A percentile compares a stretch with the other conserved stretches of the same genome.
These are phyloP conservation scores for Solanum phureja DNA, from an alignment of 257 asterid genomes.

Conservation along the genomic window DNA sequence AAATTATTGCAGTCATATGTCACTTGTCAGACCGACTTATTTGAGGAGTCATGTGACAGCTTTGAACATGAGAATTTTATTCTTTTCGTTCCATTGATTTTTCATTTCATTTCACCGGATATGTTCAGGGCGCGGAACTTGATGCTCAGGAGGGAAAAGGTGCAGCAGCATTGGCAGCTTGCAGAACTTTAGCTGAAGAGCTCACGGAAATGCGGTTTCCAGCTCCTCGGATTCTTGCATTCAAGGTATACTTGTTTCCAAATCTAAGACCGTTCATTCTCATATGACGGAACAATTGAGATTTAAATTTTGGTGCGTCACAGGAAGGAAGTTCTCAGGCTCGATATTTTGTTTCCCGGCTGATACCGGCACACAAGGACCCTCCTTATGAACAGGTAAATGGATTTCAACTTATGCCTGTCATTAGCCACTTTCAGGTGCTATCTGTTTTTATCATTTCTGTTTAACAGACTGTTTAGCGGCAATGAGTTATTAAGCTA, in stretches of 20 bases:
- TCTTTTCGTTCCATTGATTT: neutral
- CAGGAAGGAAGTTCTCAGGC: constrained; percentile 99
- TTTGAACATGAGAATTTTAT: neutral
- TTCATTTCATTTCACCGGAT: neutral
- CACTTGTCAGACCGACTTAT: neutral
- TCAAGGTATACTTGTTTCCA: constrained; percentile 47
- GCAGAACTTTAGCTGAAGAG: constrained; percentile 98
- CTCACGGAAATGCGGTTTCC: constrained; percentile 91
- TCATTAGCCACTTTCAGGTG: neutral
- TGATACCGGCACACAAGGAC: constrained; percentile 93
- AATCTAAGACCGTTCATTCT: neutral
- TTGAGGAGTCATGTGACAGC: neutral
- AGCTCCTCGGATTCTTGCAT: constrained; percentile 96
- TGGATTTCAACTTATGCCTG: neutral
- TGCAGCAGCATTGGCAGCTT: constrained; percentile 96
- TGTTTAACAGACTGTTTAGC: neutral
- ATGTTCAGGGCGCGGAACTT: constrained; percentile 85
- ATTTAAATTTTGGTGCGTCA: neutral
- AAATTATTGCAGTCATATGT: neutral
- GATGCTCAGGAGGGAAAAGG: constrained; percentile 81
- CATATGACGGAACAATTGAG: neutral
- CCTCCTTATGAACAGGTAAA: constrained; percentile 93
- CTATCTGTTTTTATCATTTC: neutral
- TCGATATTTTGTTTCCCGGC: constrained; percentile 81
- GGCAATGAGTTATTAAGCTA: neutral